phyloP scores from a whole-genome alignment of 345 rosid genomes.

The Limnanthes douglasii region DNA sequence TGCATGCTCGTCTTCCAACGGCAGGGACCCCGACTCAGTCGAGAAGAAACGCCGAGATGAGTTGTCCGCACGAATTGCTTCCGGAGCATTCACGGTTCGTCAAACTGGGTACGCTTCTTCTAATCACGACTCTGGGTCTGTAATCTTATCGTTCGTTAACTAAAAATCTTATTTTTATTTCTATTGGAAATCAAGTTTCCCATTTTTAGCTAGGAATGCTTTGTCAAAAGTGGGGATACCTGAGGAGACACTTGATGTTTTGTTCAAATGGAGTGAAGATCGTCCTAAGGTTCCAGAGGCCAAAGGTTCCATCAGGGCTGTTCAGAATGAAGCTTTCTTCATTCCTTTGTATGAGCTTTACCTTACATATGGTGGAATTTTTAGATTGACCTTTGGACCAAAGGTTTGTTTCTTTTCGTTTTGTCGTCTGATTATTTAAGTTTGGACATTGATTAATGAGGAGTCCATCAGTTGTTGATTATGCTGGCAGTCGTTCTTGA shows the following conservation, averaged over 20 bases:
- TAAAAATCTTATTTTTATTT: too few relatives aligned
- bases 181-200: slow-evolving; percentile 30
- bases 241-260: slow-evolving; percentile 24
- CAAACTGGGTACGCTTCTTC: slow-evolving; percentile 32
- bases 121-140: too few relatives aligned
- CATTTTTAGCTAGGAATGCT: slow-evolving; percentile 41
- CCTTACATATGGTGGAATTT: slow-evolving; percentile 90
- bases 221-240: slow-evolving; percentile 68
- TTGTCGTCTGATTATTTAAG: neutral
- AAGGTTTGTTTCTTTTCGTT: slow-evolving; percentile 42
- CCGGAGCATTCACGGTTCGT: slow-evolving; percentile 66
- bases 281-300: slow-evolving; percentile 72
- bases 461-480: slow-evolving; percentile 5
- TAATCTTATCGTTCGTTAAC: too few relatives aligned
- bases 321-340: slow-evolving; percentile 84
- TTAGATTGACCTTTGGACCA: slow-evolving; percentile 85
- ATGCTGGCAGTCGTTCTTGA: slow-evolving; percentile 63
- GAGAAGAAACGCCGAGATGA: slow-evolving; percentile 65
- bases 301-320: slow-evolving; percentile 46
- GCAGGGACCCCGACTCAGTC: slow-evolving; percentile 36
- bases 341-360: slow-evolving; percentile 80
- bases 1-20: slow-evolving; percentile 39
- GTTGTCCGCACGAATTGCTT: slow-evolving; percentile 66
- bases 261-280: slow-evolving; percentile 44
- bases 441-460: neutral